These are phyloP conservation scores for Penicillium janthinellum DNA, from an alignment of 2,329 filamentous ascomycete species.

Conservation along the genomic window DNA sequence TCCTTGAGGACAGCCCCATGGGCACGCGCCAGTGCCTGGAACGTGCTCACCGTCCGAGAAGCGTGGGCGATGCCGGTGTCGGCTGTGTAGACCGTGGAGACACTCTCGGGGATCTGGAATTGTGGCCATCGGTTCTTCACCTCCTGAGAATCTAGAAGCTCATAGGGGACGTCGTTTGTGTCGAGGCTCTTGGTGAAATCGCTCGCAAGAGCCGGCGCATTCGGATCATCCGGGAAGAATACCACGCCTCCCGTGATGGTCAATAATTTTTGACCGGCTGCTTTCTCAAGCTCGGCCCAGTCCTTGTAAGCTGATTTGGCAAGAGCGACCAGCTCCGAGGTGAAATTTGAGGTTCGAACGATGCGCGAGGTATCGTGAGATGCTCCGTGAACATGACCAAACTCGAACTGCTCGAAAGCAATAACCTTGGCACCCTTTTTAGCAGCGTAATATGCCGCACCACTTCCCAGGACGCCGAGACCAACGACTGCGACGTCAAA, in stretches of 20 bases:
- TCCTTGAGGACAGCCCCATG: conserved; percentile 30
- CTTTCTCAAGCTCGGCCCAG: conserved; percentile 31
- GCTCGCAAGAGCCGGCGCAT: conserved; percentile 7
- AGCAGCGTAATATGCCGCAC: conserved; percentile 31
- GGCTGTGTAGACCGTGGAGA: conserved; percentile 28
- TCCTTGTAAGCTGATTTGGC: conserved; percentile 44
- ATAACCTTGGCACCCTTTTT: conserved; percentile 30
- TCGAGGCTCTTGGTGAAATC: conserved; percentile 25
- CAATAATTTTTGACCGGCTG: conserved; percentile 24
- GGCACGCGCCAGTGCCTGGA: conserved; percentile 26
- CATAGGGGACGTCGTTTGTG: conserved; percentile 24
- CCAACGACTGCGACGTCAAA: conserved; percentile 33
- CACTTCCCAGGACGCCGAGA: conserved; percentile 32
- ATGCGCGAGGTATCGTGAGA: conserved; percentile 36
- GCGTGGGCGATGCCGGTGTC: conserved; percentile 33
- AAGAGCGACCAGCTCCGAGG: conserved; percentile 40
- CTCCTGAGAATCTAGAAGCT: conserved; percentile 26
- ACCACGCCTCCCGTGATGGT: conserved; percentile 31
- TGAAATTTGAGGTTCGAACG: conserved; percentile 30
- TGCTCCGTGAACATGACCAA: conserved; percentile 32
- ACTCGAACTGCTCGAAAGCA: conserved; percentile 33
- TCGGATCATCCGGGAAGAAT: conserved; percentile 21
- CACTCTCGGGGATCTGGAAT: conserved; percentile 25
- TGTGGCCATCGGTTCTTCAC: conserved; percentile 30
- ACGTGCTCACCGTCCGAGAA: conserved; percentile 24